These are phyloP conservation scores for Trichosporon coremiiforme DNA, from an alignment of 1,284 basidiomycete species.

Conservation along the genomic window DNA sequence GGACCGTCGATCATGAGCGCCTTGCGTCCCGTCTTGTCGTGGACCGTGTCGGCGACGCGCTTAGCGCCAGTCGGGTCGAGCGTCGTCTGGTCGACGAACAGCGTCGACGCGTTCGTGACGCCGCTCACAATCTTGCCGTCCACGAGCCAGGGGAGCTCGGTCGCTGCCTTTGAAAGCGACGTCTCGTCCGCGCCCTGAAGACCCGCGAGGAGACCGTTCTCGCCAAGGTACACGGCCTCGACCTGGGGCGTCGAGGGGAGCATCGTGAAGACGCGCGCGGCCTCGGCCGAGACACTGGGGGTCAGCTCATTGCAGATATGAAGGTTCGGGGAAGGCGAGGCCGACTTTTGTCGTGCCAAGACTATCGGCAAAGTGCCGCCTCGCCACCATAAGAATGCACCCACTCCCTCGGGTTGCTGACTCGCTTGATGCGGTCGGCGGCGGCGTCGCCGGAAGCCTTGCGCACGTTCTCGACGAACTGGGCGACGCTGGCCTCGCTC, in stretches of 20 bases:
- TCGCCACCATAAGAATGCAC: slow-evolving; percentile 16
- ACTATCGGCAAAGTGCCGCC: no score
- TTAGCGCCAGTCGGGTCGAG: slow-evolving; percentile 50
- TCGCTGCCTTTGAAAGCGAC: slow-evolving; percentile 54
- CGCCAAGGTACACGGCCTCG: slow-evolving; percentile 55
- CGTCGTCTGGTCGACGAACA: slow-evolving; percentile 54
- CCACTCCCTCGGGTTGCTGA: slow-evolving; percentile 25
- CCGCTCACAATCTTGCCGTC: neutral
- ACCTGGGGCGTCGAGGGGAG: slow-evolving; percentile 59
- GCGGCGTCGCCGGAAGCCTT: slow-evolving; percentile 24
- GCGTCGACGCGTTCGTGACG: slow-evolving; percentile 37
- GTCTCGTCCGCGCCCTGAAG: slow-evolving; percentile 59
- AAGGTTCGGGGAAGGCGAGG: no score
- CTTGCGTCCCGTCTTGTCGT: slow-evolving; percentile 35
- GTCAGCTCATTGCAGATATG: no score
- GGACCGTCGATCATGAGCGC: slow-evolving; percentile 52
- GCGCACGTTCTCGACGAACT: slow-evolving; percentile 38
- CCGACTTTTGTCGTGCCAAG: neutral
- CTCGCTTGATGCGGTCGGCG: slow-evolving; percentile 26
- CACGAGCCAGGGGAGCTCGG: slow-evolving; percentile 42
- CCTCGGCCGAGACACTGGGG: slow-evolving; percentile 53
- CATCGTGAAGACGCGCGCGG: slow-evolving; percentile 59
- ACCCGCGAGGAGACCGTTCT: slow-evolving; percentile 37
- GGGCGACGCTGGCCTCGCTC: slow-evolving; percentile 37
- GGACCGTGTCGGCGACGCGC: slow-evolving; percentile 41